These are phyloP conservation scores for Eutrema heterophyllum DNA, from an alignment of 345 rosid genomes.

Conservation along the genomic window DNA sequence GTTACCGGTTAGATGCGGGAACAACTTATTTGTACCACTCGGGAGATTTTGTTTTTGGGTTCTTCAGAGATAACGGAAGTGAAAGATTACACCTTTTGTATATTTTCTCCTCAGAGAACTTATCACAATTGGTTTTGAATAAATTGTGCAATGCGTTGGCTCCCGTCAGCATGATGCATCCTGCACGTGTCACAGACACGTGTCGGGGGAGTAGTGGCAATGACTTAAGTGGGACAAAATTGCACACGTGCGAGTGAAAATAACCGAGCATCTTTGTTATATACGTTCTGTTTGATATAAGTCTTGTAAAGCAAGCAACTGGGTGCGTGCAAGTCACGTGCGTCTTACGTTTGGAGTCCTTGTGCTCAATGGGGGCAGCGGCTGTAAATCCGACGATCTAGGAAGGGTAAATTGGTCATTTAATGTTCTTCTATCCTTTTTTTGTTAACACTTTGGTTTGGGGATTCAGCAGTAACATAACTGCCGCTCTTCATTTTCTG, in stretches of 20 bases:
- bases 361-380: background rate
- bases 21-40: background rate
- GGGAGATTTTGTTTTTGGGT: background rate
- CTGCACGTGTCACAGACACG: conserved; percentile 5
- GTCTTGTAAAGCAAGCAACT: conserved; percentile 23
- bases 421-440: background rate
- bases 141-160: background rate
- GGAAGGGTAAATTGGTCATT: conserved; percentile 8
- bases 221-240: background rate
- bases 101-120: background rate
- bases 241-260: background rate
- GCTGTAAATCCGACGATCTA: background rate
- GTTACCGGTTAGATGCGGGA: background rate
- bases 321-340: conserved; percentile 29
- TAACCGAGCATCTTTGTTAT: background rate
- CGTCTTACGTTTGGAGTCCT: conserved; percentile 10
- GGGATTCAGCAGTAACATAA: conserved; percentile 23
- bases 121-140: background rate
- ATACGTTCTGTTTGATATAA: background rate
- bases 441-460: conserved; percentile 7
- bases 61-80: conserved; percentile 4
- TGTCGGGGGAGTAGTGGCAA: background rate
- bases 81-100: background rate
- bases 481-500: conserved; percentile 27
- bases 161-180: background rate